Percentiles rank a stretch among this genome's conserved stretches.
Conservation (phyloP, 257 asterid species). For the Capsicum chinense region DNA sequence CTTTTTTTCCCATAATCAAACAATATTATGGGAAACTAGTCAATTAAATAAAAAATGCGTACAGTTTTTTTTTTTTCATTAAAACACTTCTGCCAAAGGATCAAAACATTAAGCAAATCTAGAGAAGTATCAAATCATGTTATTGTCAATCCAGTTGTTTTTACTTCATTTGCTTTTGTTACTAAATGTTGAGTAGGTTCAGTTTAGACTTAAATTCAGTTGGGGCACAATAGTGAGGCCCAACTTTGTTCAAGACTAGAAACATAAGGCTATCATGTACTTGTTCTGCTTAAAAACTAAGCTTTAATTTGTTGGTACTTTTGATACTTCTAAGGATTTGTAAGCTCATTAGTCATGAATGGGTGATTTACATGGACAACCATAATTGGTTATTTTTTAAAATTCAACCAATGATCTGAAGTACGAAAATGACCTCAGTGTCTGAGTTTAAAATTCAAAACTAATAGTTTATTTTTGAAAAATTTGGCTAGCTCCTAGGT, state of each 20-base stretch:
- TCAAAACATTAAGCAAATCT: too few species aligned
- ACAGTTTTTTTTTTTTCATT: too few species aligned
- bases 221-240: background rate
- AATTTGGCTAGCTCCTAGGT: background rate
- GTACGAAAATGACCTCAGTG: background rate
- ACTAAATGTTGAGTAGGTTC: too few species aligned
- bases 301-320: background rate
- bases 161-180: background rate
- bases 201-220: too few species aligned
- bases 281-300: background rate
- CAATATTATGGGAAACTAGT: background rate
- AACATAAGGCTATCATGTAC: background rate
- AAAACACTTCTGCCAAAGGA: too few species aligned
- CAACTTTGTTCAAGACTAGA: background rate
- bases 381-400: background rate
- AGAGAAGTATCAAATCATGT: too few species aligned
- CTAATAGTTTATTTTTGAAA: background rate
- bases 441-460: background rate
- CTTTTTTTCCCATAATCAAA: too few species aligned
- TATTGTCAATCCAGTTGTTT: too few species aligned
- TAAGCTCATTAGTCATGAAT: background rate
- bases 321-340: background rate
- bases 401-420: background rate
- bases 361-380: background rate
- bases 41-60: too few species aligned